These are phyloP conservation scores for Yarrowia sp. DNA, from an alignment of 805 yeast genomes.

Conservation along the genomic window DNA sequence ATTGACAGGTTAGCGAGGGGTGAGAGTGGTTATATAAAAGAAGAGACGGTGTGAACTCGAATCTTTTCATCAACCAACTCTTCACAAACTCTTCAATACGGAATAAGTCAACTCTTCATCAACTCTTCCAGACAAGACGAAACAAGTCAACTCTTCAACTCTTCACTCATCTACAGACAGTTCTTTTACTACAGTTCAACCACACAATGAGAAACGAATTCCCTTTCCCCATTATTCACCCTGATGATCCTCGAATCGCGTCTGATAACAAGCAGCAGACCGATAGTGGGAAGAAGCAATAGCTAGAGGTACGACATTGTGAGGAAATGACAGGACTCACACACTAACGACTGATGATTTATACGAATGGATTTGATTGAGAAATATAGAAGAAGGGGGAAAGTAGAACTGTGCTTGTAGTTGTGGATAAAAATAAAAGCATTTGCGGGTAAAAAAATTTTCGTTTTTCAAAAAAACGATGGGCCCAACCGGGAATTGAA, in stretches of 20 bases:
- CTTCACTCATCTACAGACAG: background rate
- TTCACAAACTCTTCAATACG: no score
- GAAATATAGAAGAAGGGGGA: no score
- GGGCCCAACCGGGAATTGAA: constrained; percentile 36
- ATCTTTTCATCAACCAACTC: no score
- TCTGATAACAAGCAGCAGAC: background rate
- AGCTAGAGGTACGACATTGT: background rate
- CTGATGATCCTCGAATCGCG: constrained; percentile 15
- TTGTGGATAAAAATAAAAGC: no score
- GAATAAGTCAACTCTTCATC: no score
- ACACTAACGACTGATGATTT: constrained; percentile 2
- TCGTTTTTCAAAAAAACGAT: background rate
- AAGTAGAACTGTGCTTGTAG: background rate
- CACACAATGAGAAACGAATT: constrained; percentile 27
- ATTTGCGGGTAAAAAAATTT: no score
- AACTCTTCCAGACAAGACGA: no score
- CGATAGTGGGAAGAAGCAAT: background rate
- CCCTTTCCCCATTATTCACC: constrained; percentile 18
- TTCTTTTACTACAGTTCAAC: background rate
- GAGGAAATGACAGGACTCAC: no score
- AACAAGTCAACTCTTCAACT: no score
- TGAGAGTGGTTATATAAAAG: background rate
- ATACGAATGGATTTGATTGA: background rate
- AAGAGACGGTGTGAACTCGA: no score
- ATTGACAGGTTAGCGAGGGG: constrained; percentile 8